phyloP scores from a whole-genome alignment of 2,329 filamentous ascomycete genomes.

The Sclerotinia borealis region DNA sequence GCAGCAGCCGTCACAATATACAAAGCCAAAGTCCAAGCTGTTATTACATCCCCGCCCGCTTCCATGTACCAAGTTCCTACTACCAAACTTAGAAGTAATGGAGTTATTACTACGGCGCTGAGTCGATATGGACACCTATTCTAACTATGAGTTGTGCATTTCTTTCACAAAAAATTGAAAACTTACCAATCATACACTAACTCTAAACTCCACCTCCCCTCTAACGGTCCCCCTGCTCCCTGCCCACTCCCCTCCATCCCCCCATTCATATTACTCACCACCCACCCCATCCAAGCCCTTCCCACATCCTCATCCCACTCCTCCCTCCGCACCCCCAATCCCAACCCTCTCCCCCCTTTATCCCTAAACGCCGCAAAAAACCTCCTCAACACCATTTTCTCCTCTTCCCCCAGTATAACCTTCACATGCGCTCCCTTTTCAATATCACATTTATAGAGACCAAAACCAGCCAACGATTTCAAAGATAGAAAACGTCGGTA shows the following conservation, averaged over 20 bases:
- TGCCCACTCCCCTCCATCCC: not conserved
- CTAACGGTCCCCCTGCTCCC: not conserved
- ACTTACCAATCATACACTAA: slow-evolving; percentile 4
- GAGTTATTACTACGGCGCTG: slow-evolving; percentile 17
- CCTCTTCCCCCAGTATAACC: not conserved
- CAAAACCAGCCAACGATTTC: not conserved
- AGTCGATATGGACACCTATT: slow-evolving; percentile 25
- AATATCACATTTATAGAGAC: slow-evolving; percentile 1
- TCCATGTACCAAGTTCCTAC: slow-evolving; percentile 24
- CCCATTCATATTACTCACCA: not conserved
- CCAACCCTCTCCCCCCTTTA: not conserved
- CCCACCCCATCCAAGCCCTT: not conserved
- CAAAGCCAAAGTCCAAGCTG: slow-evolving; percentile 23
- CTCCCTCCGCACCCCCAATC: not conserved
- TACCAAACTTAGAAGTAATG: slow-evolving; percentile 17
- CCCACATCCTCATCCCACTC: slow-evolving; percentile 1
- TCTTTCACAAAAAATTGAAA: not conserved
- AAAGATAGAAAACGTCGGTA: not conserved
- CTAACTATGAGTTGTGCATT: no score
- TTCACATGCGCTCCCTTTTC: not conserved
- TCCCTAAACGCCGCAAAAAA: not conserved
- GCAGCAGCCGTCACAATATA: slow-evolving; percentile 27
- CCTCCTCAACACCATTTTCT: not conserved
- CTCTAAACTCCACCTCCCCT: slow-evolving; percentile 6
- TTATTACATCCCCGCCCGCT: slow-evolving; percentile 20